Evolutionary conservation across 805 yeast genomes (phyloP).

Genomic region (Alloascoidea africana): DNA sequence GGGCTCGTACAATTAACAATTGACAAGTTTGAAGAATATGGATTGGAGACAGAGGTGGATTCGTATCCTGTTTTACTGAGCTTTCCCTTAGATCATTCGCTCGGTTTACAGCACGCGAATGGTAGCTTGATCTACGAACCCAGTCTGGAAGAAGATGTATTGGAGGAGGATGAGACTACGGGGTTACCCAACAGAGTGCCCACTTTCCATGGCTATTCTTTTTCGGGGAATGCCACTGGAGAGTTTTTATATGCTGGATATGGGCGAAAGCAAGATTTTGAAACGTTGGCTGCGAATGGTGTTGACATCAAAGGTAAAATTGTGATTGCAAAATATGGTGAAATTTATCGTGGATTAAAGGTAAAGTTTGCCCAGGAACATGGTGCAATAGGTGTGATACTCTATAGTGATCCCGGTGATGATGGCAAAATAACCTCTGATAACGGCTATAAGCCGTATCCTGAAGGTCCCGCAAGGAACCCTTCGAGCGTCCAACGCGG

Average conservation of each 20-base stretch:
- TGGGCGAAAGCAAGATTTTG: slow-evolving; percentile 50
- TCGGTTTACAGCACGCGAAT: slow-evolving; percentile 24
- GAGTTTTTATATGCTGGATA: slow-evolving; percentile 52
- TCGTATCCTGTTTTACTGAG: slow-evolving; percentile 48
- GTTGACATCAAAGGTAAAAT: slow-evolving; percentile 41
- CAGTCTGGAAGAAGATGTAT: slow-evolving; percentile 32
- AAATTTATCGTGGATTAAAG: slow-evolving; percentile 55
- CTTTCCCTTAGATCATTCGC: slow-evolving; percentile 41
- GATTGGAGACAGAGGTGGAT: slow-evolving; percentile 36
- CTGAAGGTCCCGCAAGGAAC: slow-evolving; percentile 64
- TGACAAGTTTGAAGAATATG: slow-evolving; percentile 42
- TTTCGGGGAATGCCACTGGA: slow-evolving; percentile 60
- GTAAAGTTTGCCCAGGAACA: slow-evolving; percentile 62
- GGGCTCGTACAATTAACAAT: slow-evolving; percentile 38
- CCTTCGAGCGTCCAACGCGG: slow-evolving; percentile 71
- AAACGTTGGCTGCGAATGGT: slow-evolving; percentile 26
- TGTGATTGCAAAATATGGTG: slow-evolving; percentile 55
- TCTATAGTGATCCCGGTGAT: slow-evolving; percentile 61
- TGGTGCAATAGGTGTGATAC: slow-evolving; percentile 52
- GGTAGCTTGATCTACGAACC: slow-evolving; percentile 29
- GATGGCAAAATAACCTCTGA: slow-evolving; percentile 27
- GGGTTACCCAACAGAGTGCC: slow-evolving; percentile 36
- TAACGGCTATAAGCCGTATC: slow-evolving; percentile 52
- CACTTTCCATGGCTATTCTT: slow-evolving; percentile 66
- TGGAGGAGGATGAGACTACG: slow-evolving; percentile 38